Evolutionary conservation across 2,329 filamentous ascomycete species (phyloP).

Genomic region (Berkeleyomyces basicola): DNA sequence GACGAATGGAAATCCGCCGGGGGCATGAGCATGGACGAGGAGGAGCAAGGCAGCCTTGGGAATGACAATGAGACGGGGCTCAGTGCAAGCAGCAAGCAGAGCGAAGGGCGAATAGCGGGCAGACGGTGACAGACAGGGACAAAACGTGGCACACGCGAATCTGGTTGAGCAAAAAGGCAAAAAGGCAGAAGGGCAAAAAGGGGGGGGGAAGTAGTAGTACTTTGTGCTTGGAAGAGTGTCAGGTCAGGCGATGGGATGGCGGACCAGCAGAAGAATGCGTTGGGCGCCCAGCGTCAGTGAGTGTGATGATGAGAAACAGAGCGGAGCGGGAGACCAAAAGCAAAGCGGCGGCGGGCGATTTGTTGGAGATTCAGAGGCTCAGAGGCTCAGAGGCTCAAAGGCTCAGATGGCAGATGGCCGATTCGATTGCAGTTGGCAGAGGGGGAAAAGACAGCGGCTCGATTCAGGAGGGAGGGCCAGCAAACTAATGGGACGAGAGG

Average conservation of each 20-base stretch:
- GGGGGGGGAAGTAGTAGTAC: not conserved
- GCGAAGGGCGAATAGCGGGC: not conserved
- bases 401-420: no score
- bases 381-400: no score
- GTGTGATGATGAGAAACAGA: no score
- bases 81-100: not conserved
- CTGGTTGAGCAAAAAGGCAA: not conserved
- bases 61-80: not conserved
- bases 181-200: not conserved
- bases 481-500: no score
- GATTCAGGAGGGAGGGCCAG: no score
- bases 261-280: not conserved
- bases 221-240: not conserved
- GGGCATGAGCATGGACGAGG: not conserved
- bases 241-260: not conserved
- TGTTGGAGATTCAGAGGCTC: no score
- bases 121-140: not conserved
- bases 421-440: no score
- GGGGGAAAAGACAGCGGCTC: no score
- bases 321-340: no score
- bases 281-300: not conserved
- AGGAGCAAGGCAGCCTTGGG: not conserved
- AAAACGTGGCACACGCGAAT: slow-evolving; percentile 1
- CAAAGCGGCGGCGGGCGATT: no score
- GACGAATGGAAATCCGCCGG: not conserved